Base-by-base conservation (phyloP, 345 rosid genomes). In the Citropsis articulata region DNA sequence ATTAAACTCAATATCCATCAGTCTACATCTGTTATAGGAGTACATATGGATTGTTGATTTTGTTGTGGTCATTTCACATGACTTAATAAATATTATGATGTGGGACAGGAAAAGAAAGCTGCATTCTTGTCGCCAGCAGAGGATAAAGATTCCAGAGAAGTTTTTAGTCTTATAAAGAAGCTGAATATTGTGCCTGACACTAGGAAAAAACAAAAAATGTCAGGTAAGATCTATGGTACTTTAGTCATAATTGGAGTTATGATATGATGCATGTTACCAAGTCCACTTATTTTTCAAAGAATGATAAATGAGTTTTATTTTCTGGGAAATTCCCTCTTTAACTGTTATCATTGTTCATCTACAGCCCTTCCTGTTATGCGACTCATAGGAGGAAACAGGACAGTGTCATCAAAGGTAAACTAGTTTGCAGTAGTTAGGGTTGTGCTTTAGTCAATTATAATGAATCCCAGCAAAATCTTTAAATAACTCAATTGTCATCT, bases 111-210 rank as follows among this genome's bases (percentile, higher is more conserved):
- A 77, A 85, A 77, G 67, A 81, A 89, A 72, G 78, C 83, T 62
- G 78, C 84, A 77, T 79, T 84, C 56, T 62, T 88, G 80, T 86
- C 93, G 71, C 89, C 94, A 45, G 86, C 81, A 8, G 86, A 88
- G 79, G 89, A 87, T 84, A 88, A 86, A 80, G 80, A 84, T 72
- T 85, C 91, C 70, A 89, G 81, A 70, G 91, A 90, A 68, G 85
- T 92, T 64, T 91, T 91, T 85, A 80, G 90, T 73, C 89, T 86
- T 66, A 96, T 94, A 81, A 89, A 89, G 87, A 90, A 91, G 90
- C 84, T 88, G 75, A 92, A 86, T 79, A 73, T 80, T 68, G 75
- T 80, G 63, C 94, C 91, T 79, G 97, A 92, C 73, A 77, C 82
- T 69, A 83, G 73, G 85, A 89, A 81, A 86, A 91, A 83, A 80